A percentile compares a stretch with the other conserved stretches of the same genome.
Conservation (phyloP, 2,329 filamentous ascomycete species). For the Chalaropsis thielavioides region DNA sequence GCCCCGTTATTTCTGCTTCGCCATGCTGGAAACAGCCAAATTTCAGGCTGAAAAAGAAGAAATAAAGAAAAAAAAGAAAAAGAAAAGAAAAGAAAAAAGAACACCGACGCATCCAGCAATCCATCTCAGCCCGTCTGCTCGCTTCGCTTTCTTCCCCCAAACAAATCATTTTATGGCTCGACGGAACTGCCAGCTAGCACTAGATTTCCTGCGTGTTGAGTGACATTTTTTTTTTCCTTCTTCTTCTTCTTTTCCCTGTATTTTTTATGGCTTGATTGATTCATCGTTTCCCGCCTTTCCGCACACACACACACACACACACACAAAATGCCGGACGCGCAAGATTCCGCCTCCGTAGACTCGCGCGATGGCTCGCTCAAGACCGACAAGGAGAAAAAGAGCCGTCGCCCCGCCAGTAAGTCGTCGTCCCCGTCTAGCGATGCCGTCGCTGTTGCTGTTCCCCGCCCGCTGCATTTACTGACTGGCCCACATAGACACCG, state of each 20-base stretch:
- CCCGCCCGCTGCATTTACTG: background rate
- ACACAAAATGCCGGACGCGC: conserved; percentile 32
- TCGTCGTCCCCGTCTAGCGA: conserved; percentile 23
- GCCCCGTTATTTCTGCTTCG: background rate
- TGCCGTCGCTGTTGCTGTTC: background rate
- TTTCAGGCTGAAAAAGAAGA: background rate
- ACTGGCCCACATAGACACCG: conserved; percentile 52
- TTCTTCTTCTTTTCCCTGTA: background rate
- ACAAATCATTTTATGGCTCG: background rate
- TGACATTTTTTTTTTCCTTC: background rate
- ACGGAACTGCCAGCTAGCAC: background rate
- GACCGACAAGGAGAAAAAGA: conserved; percentile 67
- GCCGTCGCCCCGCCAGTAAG: conserved; percentile 76
- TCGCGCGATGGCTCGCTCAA: conserved; percentile 38
- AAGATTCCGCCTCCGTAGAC: conserved; percentile 34
- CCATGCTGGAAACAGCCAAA: background rate
- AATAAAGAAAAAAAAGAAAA: no score
- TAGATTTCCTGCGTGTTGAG: background rate
- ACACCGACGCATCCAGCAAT: background rate
- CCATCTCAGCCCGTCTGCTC: background rate
- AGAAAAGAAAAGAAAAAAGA: background rate
- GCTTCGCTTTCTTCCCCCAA: background rate
- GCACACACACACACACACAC: background rate
- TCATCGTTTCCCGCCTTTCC: background rate
- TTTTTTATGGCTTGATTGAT: background rate